phyloP scores from a whole-genome alignment of 2,329 filamentous ascomycete species.

The Tolypocladium cylindrosporum region DNA sequence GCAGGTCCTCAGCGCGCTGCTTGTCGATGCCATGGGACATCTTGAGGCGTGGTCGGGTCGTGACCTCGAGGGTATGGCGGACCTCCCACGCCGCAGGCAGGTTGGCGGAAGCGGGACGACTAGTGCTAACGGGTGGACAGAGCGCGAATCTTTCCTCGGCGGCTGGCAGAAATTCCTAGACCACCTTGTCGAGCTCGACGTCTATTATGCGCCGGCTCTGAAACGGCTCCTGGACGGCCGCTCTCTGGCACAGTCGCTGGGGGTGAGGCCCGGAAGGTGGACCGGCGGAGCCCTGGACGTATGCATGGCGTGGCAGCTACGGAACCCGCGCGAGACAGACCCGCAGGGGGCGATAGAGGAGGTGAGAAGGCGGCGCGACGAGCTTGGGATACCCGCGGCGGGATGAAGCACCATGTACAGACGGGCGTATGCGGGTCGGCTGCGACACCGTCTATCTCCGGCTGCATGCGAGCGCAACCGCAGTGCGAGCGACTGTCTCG shows the following conservation, averaged over 20 bases:
- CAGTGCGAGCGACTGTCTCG: neutral
- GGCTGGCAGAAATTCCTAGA: constrained; percentile 47
- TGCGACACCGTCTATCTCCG: neutral
- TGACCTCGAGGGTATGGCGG: neutral
- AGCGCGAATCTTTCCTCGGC: constrained; percentile 33
- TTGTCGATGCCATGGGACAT: constrained; percentile 48
- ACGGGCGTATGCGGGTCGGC: neutral
- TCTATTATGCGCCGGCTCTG: constrained; percentile 47
- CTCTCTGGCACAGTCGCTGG: constrained; percentile 58
- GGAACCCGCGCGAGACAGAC: constrained; percentile 60
- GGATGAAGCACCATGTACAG: neutral
- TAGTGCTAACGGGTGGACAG: constrained; percentile 12
- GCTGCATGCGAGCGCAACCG: neutral
- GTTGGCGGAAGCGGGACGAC: neutral
- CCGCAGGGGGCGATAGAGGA: constrained; percentile 48
- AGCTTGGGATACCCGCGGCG: constrained; percentile 33
- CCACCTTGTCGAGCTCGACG: constrained; percentile 41
- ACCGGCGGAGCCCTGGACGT: constrained; percentile 69
- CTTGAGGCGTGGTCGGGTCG: constrained; percentile 19
- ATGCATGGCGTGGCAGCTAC: constrained; percentile 80
- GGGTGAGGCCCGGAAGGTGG: constrained; percentile 70
- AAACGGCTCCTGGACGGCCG: constrained; percentile 66
- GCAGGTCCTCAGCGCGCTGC: constrained; percentile 57
- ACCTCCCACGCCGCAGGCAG: neutral
- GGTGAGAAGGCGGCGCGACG: constrained; percentile 38